Base-by-base conservation (phyloP, 2,329 filamentous ascomycete species). In the Colletotrichum tanaceti region DNA sequence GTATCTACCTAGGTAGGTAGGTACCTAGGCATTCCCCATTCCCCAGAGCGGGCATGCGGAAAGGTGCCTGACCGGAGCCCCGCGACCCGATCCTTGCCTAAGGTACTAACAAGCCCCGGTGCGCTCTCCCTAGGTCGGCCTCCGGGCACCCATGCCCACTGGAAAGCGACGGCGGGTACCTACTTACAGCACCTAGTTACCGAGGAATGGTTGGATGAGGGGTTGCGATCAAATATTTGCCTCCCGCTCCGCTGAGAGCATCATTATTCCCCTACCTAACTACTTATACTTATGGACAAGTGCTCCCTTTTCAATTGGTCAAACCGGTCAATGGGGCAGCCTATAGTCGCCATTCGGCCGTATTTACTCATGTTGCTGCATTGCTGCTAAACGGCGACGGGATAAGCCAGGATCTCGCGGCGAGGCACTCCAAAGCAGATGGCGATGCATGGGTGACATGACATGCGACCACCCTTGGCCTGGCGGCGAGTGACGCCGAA, bases 401-500 rank as follows among this genome's bases (percentile, higher is more conserved):
- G 11, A 35, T 20, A 41, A 38, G 22, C 16, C 28, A 24, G 43
- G 41, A 20, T 16, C 1, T n/a, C 13, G 28, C 32, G 24, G 24
- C 55, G 22, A 58, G 18, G 16, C 55, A 47, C 39, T 46, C 9
- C 5, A 39, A 60, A 35, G 49, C 20, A 49, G n/a, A 50, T 20
- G 16, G 32, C 20, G 58, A 55, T 55, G 59, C 24, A 59, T 52
- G 14, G 7, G 47, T 20, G 24, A 11, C 6, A 55, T 50, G 28
- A 16, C 2, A 54, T 49, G 32, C 35, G 22, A 44, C 18, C 35
- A 43, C 22, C 50, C 18, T 50, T 49, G 38, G 24, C 55, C 22
- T 62, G 41, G 46, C 53, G 43, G 13, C 22, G 41, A 18, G 58
- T 66, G 50, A 50, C 58, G 35, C 43, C 44, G 49, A 49, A 66